phyloP scores from a whole-genome alignment of 148 eudicot species.

The Talinum fruticosum region DNA sequence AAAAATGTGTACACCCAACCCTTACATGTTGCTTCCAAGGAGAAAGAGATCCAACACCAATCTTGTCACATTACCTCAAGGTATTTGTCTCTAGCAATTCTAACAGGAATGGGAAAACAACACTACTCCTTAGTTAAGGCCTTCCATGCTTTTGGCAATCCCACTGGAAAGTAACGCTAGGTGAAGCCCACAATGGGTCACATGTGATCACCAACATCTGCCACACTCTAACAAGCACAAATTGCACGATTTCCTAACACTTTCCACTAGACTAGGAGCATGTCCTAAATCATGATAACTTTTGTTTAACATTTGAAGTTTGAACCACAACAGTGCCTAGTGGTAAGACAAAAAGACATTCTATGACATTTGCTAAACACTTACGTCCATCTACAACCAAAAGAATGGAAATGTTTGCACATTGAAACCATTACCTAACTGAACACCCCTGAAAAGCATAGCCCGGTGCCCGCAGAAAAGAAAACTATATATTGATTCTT shows the following conservation, averaged over 20 bases:
- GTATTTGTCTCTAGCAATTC: not conserved
- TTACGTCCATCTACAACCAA: not conserved
- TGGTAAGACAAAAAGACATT: not conserved
- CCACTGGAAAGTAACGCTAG: not conserved
- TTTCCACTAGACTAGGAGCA: not conserved
- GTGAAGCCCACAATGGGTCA: not conserved
- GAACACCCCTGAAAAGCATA: not conserved
- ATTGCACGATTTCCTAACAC: not conserved
- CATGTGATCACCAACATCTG: not conserved
- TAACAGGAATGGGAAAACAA: not conserved
- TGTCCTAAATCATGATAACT: not conserved
- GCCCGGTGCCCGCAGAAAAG: not conserved
- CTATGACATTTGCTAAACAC: not conserved
- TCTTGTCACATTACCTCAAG: not conserved
- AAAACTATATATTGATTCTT: not conserved
- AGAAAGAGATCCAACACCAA: not conserved
- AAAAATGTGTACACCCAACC: not conserved
- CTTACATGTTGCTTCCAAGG: not conserved
- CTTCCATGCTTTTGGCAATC: not conserved
- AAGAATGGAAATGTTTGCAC: not conserved
- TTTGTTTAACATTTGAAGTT: not conserved
- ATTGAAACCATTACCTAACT: no score
- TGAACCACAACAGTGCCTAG: no score
- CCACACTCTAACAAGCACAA: not conserved
- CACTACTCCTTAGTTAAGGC: not conserved